Conservation (phyloP, 768 basidiomycete species). For the Lyophyllum atratum region DNA sequence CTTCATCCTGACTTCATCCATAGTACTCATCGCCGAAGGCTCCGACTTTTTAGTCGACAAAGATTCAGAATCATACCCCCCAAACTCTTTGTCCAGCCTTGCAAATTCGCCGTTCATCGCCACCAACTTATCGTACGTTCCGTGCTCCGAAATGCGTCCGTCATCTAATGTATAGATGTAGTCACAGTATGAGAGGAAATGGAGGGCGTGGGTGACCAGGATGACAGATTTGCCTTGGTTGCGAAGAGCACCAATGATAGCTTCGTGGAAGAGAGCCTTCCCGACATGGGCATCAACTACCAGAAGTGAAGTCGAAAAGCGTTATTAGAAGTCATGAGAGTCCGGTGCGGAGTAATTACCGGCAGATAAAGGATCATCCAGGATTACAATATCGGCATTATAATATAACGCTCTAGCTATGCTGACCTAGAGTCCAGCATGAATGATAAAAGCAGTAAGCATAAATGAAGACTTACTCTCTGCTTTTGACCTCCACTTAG, state of each 20-base stretch:
- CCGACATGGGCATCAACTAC: constrained; percentile 77
- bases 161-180: constrained; percentile 75
- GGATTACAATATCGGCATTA: constrained; percentile 58
- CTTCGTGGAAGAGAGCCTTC: constrained; percentile 64
- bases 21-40: constrained; percentile 17
- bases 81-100: constrained; percentile 61
- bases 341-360: constrained; percentile 32
- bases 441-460: background rate
- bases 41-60: constrained; percentile 23
- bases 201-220: constrained; percentile 85
- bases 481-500: constrained; percentile 69
- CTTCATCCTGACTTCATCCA: constrained; percentile 38
- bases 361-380: constrained; percentile 69
- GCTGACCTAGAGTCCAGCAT: constrained; percentile 46
- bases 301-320: constrained; percentile 11
- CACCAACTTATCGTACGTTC: constrained; percentile 59
- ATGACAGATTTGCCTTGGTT: constrained; percentile 66
- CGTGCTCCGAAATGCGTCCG: constrained; percentile 73
- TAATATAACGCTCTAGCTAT: constrained; percentile 72
- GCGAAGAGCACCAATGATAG: constrained; percentile 48
- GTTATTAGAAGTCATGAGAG: background rate
- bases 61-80: constrained; percentile 45
- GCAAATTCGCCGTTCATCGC: constrained; percentile 53
- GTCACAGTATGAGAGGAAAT: constrained; percentile 81
- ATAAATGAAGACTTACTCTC: constrained; percentile 33